Conservation (phyloP, 202 grass and related monocot genomes). For the Digitaria exilis region DNA sequence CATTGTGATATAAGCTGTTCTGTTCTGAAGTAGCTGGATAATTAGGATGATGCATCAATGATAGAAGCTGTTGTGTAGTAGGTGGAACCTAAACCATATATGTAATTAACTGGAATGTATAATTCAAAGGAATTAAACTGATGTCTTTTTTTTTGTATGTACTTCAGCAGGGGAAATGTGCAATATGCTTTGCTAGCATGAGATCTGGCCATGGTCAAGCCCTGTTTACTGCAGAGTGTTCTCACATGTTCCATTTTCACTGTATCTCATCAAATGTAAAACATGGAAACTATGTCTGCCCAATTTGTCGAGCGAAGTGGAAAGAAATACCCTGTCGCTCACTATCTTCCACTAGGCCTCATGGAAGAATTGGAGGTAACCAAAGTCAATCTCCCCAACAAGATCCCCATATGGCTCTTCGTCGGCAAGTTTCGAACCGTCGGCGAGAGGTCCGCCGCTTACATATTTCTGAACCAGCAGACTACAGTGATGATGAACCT, state of each 20-base stretch:
- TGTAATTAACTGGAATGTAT: not conserved
- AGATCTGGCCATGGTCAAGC: constrained; percentile 74
- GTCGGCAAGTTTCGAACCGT: constrained; percentile 44
- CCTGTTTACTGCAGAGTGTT: constrained; percentile 93
- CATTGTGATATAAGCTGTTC: not conserved
- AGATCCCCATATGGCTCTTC: constrained; percentile 49
- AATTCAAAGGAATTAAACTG: constrained; percentile 33
- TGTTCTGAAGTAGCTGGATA: not conserved
- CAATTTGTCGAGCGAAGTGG: constrained; percentile 87
- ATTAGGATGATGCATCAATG: not conserved
- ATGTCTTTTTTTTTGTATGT: constrained; percentile 22
- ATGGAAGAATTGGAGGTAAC: constrained; percentile 51
- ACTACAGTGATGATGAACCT: constrained; percentile 84
- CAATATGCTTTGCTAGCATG: constrained; percentile 88
- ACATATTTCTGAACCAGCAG: constrained; percentile 52
- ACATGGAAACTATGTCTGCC: constrained; percentile 84
- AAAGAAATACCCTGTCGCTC: constrained; percentile 75
- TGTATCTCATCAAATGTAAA: constrained; percentile 90
- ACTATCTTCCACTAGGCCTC: constrained; percentile 51
- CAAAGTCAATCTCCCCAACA: constrained; percentile 48
- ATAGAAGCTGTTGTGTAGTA: not conserved
- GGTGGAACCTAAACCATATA: not conserved
- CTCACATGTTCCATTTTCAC: constrained; percentile 91
- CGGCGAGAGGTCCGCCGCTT: constrained; percentile 38
- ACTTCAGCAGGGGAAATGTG: constrained; percentile 70